Base-by-base conservation (phyloP, 2,329 filamentous ascomycete genomes). In the Aspergillus chevalieri region DNA sequence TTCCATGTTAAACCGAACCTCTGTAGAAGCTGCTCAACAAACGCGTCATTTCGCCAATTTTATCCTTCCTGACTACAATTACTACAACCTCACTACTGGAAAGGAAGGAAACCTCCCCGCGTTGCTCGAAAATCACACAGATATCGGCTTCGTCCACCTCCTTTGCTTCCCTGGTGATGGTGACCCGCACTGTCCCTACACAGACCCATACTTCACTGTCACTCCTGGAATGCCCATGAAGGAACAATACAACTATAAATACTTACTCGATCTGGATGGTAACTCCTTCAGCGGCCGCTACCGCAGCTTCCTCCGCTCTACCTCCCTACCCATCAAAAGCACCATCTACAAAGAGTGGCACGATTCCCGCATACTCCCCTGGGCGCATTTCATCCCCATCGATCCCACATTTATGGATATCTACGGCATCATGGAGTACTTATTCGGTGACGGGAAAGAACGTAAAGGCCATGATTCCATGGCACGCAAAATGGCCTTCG, bases 291-390 rank as follows among this genome's bases (percentile, higher is more conserved):
- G 80, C 22, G 85, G 84, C 1, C 79, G 85, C 5, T 88, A 84
- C 60, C 76, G 83, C 4, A 81, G 79, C 0, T 89, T 91, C 64
- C 71, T 92, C 21, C 76, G 79, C 30, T 86, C 82, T 24, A 86
- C 81, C 2, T 84, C 80, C 14, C 66, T 91, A 7, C 85, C 85
- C 0, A 81, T 93, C 70, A 93, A 92, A 70, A 81, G 84, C 5
- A 89, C 87, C 0, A 73, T 92, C 19, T 93, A 84, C 70, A 78
- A 80, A 17, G 88, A 93, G 65, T 93, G 87, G 88, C 87, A 91
- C 61, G 87, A 91, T 64, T 79, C 78, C 42, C 77, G 87, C 2
- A 74, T 92, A 1, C 73, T 89, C 2, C 78, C 86, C 0, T 93
- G 88, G 87, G 82, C 82, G 60, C 88, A 93, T 67, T 92, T 88